Percentiles rank a stretch among this genome's conserved stretches.
These are phyloP conservation scores for Fusarium palustre DNA, from an alignment of 2,329 filamentous ascomycete genomes.

Conservation along the genomic window DNA sequence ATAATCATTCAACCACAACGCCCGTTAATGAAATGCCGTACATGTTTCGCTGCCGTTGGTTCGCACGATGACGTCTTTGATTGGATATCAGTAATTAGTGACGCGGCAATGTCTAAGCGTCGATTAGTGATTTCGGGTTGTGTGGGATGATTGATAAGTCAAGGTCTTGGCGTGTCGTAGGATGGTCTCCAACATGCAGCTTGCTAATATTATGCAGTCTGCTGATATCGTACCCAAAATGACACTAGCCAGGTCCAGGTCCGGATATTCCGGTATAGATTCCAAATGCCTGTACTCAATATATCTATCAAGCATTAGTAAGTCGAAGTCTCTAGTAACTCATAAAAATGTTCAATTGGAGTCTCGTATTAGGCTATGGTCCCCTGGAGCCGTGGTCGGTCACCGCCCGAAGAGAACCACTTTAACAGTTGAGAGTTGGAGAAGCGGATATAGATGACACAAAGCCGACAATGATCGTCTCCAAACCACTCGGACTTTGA, in stretches of 20 bases:
- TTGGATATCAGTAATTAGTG: background rate
- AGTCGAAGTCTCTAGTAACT: background rate
- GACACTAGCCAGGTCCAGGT: background rate
- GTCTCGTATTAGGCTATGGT: background rate
- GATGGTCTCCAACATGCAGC: background rate
- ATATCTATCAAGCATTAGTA: background rate
- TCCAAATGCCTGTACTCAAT: background rate
- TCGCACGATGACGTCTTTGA: slow-evolving; percentile 6
- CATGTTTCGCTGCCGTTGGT: background rate
- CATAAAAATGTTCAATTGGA: background rate
- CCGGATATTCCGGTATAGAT: background rate
- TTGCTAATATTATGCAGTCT: background rate
- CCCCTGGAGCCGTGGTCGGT: background rate
- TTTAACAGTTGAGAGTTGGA: background rate
- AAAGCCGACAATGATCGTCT: background rate
- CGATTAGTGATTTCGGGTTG: background rate
- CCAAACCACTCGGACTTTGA: slow-evolving; percentile 14
- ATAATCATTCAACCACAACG: background rate
- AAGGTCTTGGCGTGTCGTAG: background rate
- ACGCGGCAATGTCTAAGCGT: background rate
- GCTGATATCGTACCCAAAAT: background rate
- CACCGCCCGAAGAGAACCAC: background rate
- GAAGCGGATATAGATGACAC: slow-evolving; percentile 8
- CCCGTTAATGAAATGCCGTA: background rate
- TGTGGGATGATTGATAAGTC: slow-evolving; percentile 3